Percentiles rank a stretch among this genome's conserved stretches.
Conservation (phyloP, 176 grass and related monocot species). For the Oryza meridionalis region DNA sequence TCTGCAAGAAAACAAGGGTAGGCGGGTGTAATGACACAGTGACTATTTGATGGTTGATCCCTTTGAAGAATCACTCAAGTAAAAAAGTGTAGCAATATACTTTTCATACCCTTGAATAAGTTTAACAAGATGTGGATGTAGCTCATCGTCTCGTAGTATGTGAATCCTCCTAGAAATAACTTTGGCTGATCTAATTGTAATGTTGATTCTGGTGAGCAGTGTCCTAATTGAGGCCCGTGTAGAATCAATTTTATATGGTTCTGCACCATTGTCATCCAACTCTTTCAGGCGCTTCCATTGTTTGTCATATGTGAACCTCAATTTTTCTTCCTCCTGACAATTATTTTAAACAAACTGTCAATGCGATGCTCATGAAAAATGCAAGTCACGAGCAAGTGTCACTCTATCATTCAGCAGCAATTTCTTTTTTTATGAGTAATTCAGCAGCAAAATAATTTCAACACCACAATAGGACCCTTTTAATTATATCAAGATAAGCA, state of each 20-base stretch:
- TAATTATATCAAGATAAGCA: background rate
- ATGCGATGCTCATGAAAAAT: slow-evolving; percentile 1
- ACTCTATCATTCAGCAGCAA: background rate
- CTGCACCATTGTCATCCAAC: slow-evolving; percentile 69
- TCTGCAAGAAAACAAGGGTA: background rate
- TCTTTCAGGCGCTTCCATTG: slow-evolving; percentile 79
- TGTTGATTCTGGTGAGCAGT: slow-evolving; percentile 66
- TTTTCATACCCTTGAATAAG: slow-evolving; percentile 81
- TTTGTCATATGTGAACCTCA: slow-evolving; percentile 77
- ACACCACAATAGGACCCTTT: background rate
- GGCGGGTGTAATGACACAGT: background rate
- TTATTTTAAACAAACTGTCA: slow-evolving; percentile 20
- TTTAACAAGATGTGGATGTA: slow-evolving; percentile 61
- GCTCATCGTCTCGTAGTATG: slow-evolving; percentile 74
- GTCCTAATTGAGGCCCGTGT: slow-evolving; percentile 53
- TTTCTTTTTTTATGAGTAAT: background rate
- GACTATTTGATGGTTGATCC: slow-evolving; percentile 21
- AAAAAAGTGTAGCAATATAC: background rate
- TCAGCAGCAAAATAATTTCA: background rate
- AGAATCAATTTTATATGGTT: slow-evolving; percentile 64
- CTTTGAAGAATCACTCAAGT: background rate
- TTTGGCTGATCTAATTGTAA: slow-evolving; percentile 70
- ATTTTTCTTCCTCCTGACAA: slow-evolving; percentile 78
- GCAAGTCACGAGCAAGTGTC: background rate
- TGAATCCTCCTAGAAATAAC: slow-evolving; percentile 79